Percentiles rank a stretch among this genome's conserved stretches.
phyloP scores from a whole-genome alignment of 1,139 yeast species.

The Eremothecium cymbalariae region DNA sequence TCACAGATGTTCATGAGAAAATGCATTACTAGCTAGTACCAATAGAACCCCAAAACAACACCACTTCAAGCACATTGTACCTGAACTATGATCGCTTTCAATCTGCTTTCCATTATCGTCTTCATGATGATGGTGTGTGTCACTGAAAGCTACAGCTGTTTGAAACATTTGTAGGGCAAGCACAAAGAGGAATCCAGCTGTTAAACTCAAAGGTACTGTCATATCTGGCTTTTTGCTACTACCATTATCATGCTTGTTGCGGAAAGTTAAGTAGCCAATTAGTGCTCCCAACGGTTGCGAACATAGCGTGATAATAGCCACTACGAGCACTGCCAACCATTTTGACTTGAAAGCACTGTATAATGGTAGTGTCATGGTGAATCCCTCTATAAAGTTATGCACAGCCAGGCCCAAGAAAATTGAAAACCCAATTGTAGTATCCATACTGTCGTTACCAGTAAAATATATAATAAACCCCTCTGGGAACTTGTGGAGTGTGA shows the following conservation, averaged over 20 bases:
- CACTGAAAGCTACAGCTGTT: slow-evolving; percentile 34
- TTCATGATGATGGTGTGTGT: slow-evolving; percentile 31
- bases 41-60: slow-evolving; percentile 30
- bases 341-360: slow-evolving; percentile 64
- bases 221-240: slow-evolving; percentile 22
- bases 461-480: slow-evolving; percentile 80
- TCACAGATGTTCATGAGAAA: no score
- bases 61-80: slow-evolving; percentile 31
- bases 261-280: slow-evolving; percentile 53
- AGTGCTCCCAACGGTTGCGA: slow-evolving; percentile 89
- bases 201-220: slow-evolving; percentile 49
- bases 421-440: slow-evolving; percentile 67
- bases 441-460: slow-evolving; percentile 23
- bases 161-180: slow-evolving; percentile 78
- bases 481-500: slow-evolving; percentile 84
- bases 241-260: slow-evolving; percentile 6
- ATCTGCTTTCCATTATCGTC: slow-evolving; percentile 24
- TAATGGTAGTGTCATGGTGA: slow-evolving; percentile 85
- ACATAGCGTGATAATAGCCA: slow-evolving; percentile 67
- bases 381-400: slow-evolving; percentile 94
- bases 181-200: slow-evolving; percentile 77
- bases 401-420: slow-evolving; percentile 77
- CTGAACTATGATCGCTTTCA: slow-evolving; percentile 26
- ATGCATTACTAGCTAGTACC: slow-evolving; percentile 26
- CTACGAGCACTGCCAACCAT: slow-evolving; percentile 53